phyloP scores from a whole-genome alignment of 202 grass and related monocot genomes.

The Digitaria exilis region DNA sequence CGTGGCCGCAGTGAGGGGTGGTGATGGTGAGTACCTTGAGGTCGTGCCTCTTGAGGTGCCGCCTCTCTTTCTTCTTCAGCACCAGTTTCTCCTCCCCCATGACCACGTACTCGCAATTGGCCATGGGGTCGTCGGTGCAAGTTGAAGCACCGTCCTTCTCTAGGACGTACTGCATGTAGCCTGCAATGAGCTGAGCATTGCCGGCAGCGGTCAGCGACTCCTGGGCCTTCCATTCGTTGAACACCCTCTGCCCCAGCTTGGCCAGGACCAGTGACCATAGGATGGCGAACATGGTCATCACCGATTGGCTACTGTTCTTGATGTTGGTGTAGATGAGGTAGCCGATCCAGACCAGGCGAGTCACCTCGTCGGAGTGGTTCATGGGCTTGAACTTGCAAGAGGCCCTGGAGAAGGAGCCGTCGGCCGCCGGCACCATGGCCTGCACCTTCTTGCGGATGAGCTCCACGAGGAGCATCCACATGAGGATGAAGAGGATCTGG shows the following conservation, averaged over 20 bases:
- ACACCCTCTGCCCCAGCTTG: neutral
- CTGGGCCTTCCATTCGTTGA: neutral
- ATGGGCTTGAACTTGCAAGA: neutral
- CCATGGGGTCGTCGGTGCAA: conserved; percentile 3
- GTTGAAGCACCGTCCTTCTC: too few relatives aligned
- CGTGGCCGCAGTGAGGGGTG: neutral
- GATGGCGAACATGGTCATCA: neutral
- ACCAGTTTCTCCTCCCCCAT: conserved; percentile 34
- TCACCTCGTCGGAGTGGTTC: neutral
- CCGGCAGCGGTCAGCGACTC: neutral
- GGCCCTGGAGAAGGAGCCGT: neutral
- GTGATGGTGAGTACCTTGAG: neutral
- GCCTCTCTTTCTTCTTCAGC: neutral
- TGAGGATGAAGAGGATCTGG: neutral
- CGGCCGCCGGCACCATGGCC: neutral
- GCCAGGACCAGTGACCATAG: neutral
- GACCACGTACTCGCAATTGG: conserved; percentile 18
- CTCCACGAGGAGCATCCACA: conserved; percentile 48
- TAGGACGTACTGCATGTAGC: conserved; percentile 17
- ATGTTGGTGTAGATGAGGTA: conserved; percentile 39
- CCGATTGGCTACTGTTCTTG: rapidly evolving
- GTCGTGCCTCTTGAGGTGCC: too few relatives aligned
- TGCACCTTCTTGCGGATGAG: conserved; percentile 29
- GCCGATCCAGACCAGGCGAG: conserved; percentile 15
- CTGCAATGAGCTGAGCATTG: conserved; percentile 31